Evolutionary conservation across 768 basidiomycete species (phyloP).

Genomic region (Agaricus subrufescens): DNA sequence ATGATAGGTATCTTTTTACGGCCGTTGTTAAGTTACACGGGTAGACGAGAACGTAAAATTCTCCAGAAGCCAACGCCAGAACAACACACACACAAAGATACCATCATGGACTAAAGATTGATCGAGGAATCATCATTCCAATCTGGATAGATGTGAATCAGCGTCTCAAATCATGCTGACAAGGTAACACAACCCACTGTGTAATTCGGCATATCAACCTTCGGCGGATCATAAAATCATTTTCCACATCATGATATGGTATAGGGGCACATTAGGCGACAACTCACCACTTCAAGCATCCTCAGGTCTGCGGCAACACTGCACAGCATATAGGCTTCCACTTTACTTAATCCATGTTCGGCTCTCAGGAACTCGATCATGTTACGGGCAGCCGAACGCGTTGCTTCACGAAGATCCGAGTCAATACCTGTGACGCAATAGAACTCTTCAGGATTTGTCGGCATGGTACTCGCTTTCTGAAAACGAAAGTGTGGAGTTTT

Average conservation of each 20-base stretch:
- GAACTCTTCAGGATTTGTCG: constrained; percentile 28
- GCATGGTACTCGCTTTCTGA: constrained; percentile 14
- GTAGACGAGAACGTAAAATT: too few species aligned
- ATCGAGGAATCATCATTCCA: constrained; percentile 52
- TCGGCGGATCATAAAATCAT: background rate
- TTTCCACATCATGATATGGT: background rate
- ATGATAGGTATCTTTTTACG: too few species aligned
- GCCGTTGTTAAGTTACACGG: too few species aligned
- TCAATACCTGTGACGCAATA: constrained; percentile 59
- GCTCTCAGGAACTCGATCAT: constrained; percentile 52
- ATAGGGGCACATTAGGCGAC: background rate
- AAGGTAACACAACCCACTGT: constrained; percentile 33
- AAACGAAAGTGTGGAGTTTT: constrained; percentile 54
- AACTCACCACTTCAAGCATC: constrained; percentile 57
- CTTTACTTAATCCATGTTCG: constrained; percentile 18
- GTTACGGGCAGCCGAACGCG: constrained; percentile 48
- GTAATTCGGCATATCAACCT: constrained; percentile 68
- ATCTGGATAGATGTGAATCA: constrained; percentile 26
- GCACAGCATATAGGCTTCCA: constrained; percentile 26
- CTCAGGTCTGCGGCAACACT: constrained; percentile 50
- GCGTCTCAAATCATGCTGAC: background rate
- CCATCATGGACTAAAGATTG: constrained; percentile 21
- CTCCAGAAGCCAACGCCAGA: too few species aligned
- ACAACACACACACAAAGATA: too few species aligned
- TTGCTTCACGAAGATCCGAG: constrained; percentile 50